Conservation (phyloP, 1,284 basidiomycete genomes). For the Hemileia vastatrix region DNA sequence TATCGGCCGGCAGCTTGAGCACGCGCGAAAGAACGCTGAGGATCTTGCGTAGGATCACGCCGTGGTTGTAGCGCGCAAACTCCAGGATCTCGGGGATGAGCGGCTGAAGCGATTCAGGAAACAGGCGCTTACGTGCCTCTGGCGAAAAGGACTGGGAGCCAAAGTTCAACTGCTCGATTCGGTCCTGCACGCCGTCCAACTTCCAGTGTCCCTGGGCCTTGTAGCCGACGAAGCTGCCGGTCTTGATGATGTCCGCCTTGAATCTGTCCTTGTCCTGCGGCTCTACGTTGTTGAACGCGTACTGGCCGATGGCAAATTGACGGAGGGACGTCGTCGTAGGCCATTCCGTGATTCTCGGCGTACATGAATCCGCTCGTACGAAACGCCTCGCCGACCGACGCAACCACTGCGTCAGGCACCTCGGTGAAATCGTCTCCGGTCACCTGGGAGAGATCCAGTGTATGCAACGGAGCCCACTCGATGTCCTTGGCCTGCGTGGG, state of each 20-base stretch:
- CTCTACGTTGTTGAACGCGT: conserved; percentile 35
- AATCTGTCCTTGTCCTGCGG: conserved; percentile 36
- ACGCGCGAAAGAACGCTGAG: conserved; percentile 46
- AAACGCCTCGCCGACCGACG: conserved; percentile 36
- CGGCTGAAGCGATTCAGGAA: conserved; percentile 36
- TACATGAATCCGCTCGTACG: conserved; percentile 39
- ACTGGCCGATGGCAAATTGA: conserved; percentile 42
- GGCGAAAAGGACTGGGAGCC: conserved; percentile 42
- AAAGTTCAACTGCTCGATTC: conserved; percentile 48
- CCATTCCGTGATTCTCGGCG: conserved; percentile 40
- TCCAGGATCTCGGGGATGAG: conserved; percentile 46
- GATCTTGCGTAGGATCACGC: conserved; percentile 45
- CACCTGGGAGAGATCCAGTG: conserved; percentile 37
- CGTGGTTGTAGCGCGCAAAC: conserved; percentile 45
- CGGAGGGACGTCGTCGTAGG: conserved; percentile 36
- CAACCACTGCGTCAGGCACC: conserved; percentile 33
- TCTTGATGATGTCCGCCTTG: conserved; percentile 37
- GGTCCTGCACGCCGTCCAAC: conserved; percentile 42
- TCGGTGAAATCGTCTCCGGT: conserved; percentile 34
- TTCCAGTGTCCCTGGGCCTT: conserved; percentile 48
- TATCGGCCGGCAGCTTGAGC: conserved; percentile 47
- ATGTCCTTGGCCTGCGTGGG: too few relatives aligned
- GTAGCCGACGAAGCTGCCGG: too few relatives aligned
- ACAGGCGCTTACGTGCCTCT: conserved; percentile 23
- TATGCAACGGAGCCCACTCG: conserved; percentile 40